phyloP scores from a whole-genome alignment of 2,329 filamentous ascomycete species.

The Fusarium heterosporum region DNA sequence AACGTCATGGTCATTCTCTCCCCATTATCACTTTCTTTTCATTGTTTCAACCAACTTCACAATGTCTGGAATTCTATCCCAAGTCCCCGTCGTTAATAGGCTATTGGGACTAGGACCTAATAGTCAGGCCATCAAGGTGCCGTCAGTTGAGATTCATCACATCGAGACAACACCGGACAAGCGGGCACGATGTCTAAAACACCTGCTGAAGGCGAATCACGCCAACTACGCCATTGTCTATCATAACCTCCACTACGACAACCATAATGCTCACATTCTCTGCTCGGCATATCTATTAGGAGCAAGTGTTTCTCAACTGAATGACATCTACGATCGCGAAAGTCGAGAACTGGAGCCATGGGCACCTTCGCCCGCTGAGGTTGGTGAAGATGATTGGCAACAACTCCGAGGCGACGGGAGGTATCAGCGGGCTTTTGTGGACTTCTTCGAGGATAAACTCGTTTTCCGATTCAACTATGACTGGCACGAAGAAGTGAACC shows the following conservation, averaged over 20 bases:
- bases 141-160: constrained; percentile 78
- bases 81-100: constrained; percentile 48
- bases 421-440: constrained; percentile 91
- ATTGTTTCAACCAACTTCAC: constrained; percentile 7
- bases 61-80: constrained; percentile 54
- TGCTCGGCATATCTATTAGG: constrained; percentile 89
- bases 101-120: constrained; percentile 43
- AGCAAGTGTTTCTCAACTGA: constrained; percentile 77
- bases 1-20: constrained; percentile 42
- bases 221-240: constrained; percentile 88
- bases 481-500: constrained; percentile 80
- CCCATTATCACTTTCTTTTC: constrained; percentile 24
- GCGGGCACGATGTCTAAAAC: constrained; percentile 84
- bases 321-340: constrained; percentile 83
- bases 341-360: constrained; percentile 79
- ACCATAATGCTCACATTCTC: constrained; percentile 85
- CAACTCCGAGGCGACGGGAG: constrained; percentile 81
- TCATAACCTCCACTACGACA: constrained; percentile 79
- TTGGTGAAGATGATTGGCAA: constrained; percentile 86
- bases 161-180: constrained; percentile 85
- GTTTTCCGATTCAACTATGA: constrained; percentile 80
- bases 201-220: constrained; percentile 92
- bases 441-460: constrained; percentile 95
- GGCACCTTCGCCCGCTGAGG: constrained; percentile 85
- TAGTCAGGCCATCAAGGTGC: constrained; percentile 64